These are phyloP conservation scores for Talaromyces sp. DNA, from an alignment of 2,329 filamentous ascomycete genomes.

Conservation along the genomic window DNA sequence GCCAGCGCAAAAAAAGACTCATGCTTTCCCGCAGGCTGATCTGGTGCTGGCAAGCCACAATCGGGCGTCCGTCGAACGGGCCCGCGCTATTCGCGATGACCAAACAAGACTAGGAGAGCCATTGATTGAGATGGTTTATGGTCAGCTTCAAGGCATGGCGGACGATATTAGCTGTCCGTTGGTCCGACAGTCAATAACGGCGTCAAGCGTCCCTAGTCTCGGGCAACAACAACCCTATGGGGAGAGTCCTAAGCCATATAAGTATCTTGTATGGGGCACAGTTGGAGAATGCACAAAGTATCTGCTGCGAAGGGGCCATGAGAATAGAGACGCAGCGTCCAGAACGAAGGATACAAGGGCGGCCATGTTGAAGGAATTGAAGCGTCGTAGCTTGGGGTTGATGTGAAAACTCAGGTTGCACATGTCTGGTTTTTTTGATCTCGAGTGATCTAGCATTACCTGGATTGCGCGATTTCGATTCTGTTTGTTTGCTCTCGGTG, in stretches of 20 bases:
- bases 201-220: not conserved
- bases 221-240: slow-evolving; percentile 36
- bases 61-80: slow-evolving; percentile 61
- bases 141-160: slow-evolving; percentile 59
- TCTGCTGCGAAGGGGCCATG: slow-evolving; percentile 53
- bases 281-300: slow-evolving; percentile 76
- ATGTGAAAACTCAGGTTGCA: not conserved
- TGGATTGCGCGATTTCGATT: not conserved
- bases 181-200: slow-evolving; percentile 33
- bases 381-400: slow-evolving; percentile 28
- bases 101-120: slow-evolving; percentile 40
- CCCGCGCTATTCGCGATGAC: slow-evolving; percentile 46
- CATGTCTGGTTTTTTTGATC: not conserved
- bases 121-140: slow-evolving; percentile 51
- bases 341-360: slow-evolving; percentile 50
- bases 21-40: slow-evolving; percentile 53
- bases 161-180: slow-evolving; percentile 56
- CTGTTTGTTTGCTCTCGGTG: not conserved
- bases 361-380: slow-evolving; percentile 53
- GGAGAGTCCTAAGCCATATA: slow-evolving; percentile 50
- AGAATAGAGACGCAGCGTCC: slow-evolving; percentile 56
- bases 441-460: not conserved
- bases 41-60: slow-evolving; percentile 83
- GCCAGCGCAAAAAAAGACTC: slow-evolving; percentile 34
- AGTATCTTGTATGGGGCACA: slow-evolving; percentile 56